Conservation (phyloP, 495 filamentous ascomycete genomes). For the Lasiosphaeris hirsuta region DNA sequence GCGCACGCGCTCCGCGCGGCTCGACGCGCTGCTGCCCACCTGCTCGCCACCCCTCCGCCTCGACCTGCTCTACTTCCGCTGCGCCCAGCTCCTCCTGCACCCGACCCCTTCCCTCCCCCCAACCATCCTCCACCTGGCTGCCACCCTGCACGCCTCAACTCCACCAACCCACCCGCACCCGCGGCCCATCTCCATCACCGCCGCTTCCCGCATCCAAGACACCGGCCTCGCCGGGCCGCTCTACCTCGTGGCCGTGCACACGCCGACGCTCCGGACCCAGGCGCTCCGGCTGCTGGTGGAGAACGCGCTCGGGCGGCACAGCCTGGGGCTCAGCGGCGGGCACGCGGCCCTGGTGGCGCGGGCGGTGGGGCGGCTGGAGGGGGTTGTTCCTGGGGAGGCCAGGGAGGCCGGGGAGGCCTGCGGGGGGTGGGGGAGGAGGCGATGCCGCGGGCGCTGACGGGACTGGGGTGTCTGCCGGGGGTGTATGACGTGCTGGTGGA, state of each 20-base stretch:
- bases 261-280: neutral
- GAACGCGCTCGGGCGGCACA: neutral
- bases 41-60: constrained; percentile 15
- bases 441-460: constrained; percentile 13
- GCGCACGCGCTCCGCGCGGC: constrained; percentile 8
- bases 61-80: constrained; percentile 47
- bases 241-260: constrained; percentile 14
- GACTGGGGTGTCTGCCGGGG: constrained; percentile 12
- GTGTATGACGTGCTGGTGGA: constrained; percentile 7
- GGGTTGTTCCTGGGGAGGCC: neutral
- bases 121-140: constrained; percentile 5
- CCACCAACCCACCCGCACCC: neutral
- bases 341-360: neutral
- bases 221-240: constrained; percentile 21
- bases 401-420: too few species aligned
- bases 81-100: constrained; percentile 44
- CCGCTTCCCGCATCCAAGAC: neutral
- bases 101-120: neutral
- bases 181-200: constrained; percentile 3
- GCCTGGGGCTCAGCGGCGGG: neutral
- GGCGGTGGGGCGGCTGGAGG: neutral
- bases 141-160: neutral
- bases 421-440: too few species aligned
- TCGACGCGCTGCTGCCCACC: constrained; percentile 10
- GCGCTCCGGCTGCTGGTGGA: constrained; percentile 7